These are phyloP conservation scores for Steccherinum ochraceum DNA, from an alignment of 768 basidiomycete species.

Conservation along the genomic window DNA sequence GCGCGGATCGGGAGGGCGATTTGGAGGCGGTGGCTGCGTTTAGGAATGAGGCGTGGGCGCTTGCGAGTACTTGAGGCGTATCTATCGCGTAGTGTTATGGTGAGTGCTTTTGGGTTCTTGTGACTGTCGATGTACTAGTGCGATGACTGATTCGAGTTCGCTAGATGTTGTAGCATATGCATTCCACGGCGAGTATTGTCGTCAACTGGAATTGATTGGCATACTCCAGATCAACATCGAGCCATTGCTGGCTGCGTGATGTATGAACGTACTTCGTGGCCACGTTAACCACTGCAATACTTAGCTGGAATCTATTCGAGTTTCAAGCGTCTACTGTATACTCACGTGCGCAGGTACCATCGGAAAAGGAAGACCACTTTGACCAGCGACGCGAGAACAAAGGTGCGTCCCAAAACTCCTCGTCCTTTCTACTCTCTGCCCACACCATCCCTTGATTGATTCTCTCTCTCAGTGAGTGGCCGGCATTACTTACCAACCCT, in stretches of 20 bases:
- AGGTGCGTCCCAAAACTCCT: not conserved
- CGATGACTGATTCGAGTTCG: too few relatives aligned
- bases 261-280: too few relatives aligned
- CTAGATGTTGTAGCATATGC: too few relatives aligned
- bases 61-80: constrained; percentile 24
- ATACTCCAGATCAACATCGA: too few relatives aligned
- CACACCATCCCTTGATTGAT: not conserved
- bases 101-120: too few relatives aligned
- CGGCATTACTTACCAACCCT: not conserved
- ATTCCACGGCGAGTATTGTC: too few relatives aligned
- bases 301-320: too few relatives aligned
- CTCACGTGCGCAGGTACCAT: not conserved
- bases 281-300: too few relatives aligned
- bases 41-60: constrained; percentile 61
- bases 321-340: not conserved
- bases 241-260: too few relatives aligned
- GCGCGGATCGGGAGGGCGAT: constrained; percentile 65
- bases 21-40: constrained; percentile 63
- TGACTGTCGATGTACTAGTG: too few relatives aligned
- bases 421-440: not conserved
- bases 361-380: not conserved
- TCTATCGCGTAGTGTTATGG: too few relatives aligned
- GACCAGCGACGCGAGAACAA: not conserved
- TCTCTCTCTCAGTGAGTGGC: too few relatives aligned
- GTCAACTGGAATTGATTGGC: not conserved